These are phyloP conservation scores for Crataegus laevigata DNA, from an alignment of 306 rosid genomes.

Conservation along the genomic window DNA sequence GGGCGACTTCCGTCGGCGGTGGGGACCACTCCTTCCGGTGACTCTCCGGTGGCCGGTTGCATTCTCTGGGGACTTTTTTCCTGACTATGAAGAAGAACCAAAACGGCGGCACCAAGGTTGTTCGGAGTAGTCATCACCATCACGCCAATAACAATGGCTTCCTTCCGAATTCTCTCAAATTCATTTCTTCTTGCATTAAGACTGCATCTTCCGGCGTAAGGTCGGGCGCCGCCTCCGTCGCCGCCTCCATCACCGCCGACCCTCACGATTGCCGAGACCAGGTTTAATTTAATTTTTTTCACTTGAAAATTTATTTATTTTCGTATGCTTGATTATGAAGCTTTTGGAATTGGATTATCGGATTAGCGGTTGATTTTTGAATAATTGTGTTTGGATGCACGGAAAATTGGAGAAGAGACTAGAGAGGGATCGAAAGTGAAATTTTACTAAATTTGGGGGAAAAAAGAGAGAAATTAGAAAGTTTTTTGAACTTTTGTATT, in stretches of 20 bases:
- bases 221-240: slow-evolving; percentile 77
- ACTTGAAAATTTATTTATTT: not conserved
- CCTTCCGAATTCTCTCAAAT: slow-evolving; percentile 78
- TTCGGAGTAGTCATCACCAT: not conserved
- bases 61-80: not conserved
- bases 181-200: slow-evolving; percentile 81
- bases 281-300: slow-evolving; percentile 24
- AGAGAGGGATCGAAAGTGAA: not conserved
- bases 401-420: not conserved
- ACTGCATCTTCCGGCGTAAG: slow-evolving; percentile 90
- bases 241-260: slow-evolving; percentile 76
- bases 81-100: slow-evolving; percentile 82
- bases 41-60: slow-evolving; percentile 42
- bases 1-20: slow-evolving; percentile 57
- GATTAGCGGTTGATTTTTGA: not conserved
- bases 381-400: not conserved
- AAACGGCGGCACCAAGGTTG: slow-evolving; percentile 35
- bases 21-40: slow-evolving; percentile 38
- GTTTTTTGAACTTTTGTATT: not conserved
- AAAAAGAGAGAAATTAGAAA: not conserved
- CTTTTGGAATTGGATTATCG: not conserved
- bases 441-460: not conserved
- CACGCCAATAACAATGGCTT: slow-evolving; percentile 40
- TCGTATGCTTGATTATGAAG: not conserved
- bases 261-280: slow-evolving; percentile 58